Evolutionary conservation across 106 monocot genomes (phyloP), one percentile per base, ranked within the genome.

Genomic region (Dendrobium nobile): DNA sequence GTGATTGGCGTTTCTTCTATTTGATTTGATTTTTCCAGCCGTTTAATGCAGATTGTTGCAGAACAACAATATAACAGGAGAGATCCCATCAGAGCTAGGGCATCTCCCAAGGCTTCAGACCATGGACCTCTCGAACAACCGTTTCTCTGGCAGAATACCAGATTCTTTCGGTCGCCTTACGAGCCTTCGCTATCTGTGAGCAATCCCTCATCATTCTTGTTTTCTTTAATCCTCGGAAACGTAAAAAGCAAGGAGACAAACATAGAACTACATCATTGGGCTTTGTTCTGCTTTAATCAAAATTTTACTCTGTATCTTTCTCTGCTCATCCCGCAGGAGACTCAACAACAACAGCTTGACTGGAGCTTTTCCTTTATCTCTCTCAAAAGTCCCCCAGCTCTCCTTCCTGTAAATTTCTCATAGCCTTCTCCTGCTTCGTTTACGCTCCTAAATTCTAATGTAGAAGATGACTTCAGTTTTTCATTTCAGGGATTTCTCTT

Each of bases 261-360:
- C 75, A 84, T 73, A 43, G 59, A 40, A 6, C 77, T 48, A 1
- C 9, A 77, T 40, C 10, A 6, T 59, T 41, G 42, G 54, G 10
- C 72, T 79, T 73, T n/a, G 5, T 41, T 65, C 72, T 22, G 67
- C 78, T 42, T 40, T 27, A 22, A 67, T 59, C 40, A 58, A 45
- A 11, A 20, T 77, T 45, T 67, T 5, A 28, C 20, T 37, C 33
- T 79, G 24, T 33, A 55, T 70, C 65, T 77, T n/a, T 47, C 41
- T 59, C 80, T 75, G 44, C 28, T 79, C 33, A 48, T 82, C 67
- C 28, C 40, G 19, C 58, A 98, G 98, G 88, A 86, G 98, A 76
- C 85, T 98, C 58, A 98, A 98, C 91, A 98, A 98, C 89, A 98
- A 98, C 88, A 95, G 87, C 84, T 80, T 98, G 68, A 89, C 80